Conservation (phyloP, 192 early-diverging fungal species). For the Podila verticillata region DNA sequence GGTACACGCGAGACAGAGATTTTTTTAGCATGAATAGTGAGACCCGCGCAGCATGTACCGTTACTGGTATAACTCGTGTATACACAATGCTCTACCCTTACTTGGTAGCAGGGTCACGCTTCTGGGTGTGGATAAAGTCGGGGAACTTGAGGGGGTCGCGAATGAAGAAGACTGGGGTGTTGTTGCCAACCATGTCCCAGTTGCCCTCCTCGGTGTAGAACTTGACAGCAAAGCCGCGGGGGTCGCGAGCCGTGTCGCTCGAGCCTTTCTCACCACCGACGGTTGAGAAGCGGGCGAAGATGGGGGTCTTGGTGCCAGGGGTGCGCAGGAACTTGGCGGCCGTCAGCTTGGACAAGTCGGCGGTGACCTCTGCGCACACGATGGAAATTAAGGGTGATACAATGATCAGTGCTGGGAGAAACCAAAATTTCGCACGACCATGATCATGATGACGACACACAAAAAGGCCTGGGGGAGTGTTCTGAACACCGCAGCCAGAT, state of each 20-base stretch:
- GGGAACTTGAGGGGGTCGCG: constrained; percentile 85
- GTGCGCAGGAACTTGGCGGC: constrained; percentile 68
- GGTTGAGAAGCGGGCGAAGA: constrained; percentile 74
- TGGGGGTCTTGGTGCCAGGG: constrained; percentile 71
- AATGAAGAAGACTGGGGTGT: constrained; percentile 73
- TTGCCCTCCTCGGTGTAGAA: constrained; percentile 83
- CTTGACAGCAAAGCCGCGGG: constrained; percentile 77
- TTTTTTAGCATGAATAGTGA: too few species aligned
- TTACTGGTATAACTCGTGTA: too few species aligned
- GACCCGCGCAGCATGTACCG: too few species aligned
- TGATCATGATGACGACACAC: too few species aligned
- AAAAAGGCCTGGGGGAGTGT: too few species aligned
- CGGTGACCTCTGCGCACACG: constrained; percentile 71
- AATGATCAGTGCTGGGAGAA: too few species aligned
- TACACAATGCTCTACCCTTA: too few species aligned
- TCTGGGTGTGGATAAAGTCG: constrained; percentile 86
- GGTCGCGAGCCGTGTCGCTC: constrained; percentile 72
- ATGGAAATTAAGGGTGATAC: too few species aligned
- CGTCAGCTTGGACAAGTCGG: constrained; percentile 61
- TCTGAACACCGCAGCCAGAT: too few species aligned
- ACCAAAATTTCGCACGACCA: too few species aligned
- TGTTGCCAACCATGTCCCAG: constrained; percentile 72
- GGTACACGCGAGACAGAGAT: too few species aligned
- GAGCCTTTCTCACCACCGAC: constrained; percentile 71
- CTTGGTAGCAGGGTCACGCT: constrained; percentile 84